Conservation (phyloP, 768 basidiomycete species). For the Tricholoma flavovirens region DNA sequence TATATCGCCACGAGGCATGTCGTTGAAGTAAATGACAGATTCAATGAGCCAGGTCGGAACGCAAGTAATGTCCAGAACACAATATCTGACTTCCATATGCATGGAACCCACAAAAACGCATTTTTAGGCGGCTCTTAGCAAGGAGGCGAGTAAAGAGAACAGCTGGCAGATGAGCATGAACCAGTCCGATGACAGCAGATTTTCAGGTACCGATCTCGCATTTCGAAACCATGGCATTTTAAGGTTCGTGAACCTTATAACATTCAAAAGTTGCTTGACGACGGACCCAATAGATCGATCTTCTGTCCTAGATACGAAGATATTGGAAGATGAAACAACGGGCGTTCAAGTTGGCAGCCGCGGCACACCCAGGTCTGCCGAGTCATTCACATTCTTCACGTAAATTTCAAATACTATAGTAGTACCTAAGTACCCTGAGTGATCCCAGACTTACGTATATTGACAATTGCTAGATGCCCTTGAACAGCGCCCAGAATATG, state of each 20-base stretch:
- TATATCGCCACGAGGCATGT: conserved; percentile 14
- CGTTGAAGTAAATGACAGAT: background rate
- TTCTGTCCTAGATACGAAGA: background rate
- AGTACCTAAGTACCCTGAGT: too few species aligned
- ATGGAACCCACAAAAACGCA: background rate
- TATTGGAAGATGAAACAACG: background rate
- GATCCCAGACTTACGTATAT: background rate
- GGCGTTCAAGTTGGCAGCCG: background rate
- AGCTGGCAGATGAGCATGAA: background rate
- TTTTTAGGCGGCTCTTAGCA: background rate
- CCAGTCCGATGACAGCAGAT: background rate
- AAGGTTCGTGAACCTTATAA: conserved; percentile 1
- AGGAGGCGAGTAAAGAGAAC: background rate
- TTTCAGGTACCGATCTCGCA: conserved; percentile 5
- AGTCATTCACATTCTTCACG: too few species aligned
- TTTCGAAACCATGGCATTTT: conserved; percentile 1
- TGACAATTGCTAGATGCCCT: too few species aligned
- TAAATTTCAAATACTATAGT: too few species aligned
- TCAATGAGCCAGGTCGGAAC: background rate
- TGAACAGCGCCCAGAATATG: background rate
- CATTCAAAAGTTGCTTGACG: background rate
- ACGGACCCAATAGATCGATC: conserved; percentile 1
- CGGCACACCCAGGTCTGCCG: background rate
- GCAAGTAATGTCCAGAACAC: background rate
- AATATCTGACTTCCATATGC: background rate